Conservation (phyloP, 495 filamentous ascomycete genomes). For the Jackrogersella multiformis region DNA sequence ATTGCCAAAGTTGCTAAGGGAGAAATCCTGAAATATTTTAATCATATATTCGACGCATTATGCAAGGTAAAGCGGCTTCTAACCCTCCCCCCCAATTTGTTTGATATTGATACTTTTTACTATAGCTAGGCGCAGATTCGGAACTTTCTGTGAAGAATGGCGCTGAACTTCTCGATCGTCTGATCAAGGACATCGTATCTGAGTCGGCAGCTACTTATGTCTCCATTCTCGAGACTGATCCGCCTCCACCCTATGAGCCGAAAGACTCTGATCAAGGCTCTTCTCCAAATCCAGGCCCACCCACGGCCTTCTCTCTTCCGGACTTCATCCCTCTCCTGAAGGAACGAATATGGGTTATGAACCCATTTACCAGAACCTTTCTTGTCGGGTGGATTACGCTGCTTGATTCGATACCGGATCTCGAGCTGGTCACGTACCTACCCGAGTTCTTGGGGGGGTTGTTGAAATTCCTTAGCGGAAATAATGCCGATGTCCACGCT, state of each 20-base stretch:
- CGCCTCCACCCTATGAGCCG: constrained; percentile 54
- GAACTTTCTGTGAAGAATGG: constrained; percentile 99
- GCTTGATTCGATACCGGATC: constrained; percentile 94
- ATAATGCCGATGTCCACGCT: constrained; percentile 90
- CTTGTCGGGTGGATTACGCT: constrained; percentile 95
- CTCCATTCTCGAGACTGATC: constrained; percentile 77
- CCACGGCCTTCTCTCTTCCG: constrained; percentile 91
- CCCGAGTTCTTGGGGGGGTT: constrained; percentile 92
- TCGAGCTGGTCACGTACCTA: constrained; percentile 92
- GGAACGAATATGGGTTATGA: constrained; percentile 91
- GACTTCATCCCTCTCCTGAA: constrained; percentile 92
- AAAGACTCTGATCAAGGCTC: constrained; percentile 58
- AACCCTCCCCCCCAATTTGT: constrained; percentile 2
- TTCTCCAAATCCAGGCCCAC: constrained; percentile 65
- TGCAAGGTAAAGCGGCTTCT: constrained; percentile 75
- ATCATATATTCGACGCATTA: constrained; percentile 95
- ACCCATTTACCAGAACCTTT: constrained; percentile 94
- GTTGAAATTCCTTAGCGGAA: constrained; percentile 90
- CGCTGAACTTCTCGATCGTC: constrained; percentile 92
- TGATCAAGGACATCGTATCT: constrained; percentile 97
- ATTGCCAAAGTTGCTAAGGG: constrained; percentile 99
- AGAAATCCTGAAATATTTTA: constrained; percentile 95
- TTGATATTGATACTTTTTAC: constrained; percentile 8
- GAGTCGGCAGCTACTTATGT: constrained; percentile 97
- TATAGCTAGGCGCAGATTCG: constrained; percentile 90